Conservation (phyloP, 2,329 filamentous ascomycete species). For the Apiospora rasikravindrae region DNA sequence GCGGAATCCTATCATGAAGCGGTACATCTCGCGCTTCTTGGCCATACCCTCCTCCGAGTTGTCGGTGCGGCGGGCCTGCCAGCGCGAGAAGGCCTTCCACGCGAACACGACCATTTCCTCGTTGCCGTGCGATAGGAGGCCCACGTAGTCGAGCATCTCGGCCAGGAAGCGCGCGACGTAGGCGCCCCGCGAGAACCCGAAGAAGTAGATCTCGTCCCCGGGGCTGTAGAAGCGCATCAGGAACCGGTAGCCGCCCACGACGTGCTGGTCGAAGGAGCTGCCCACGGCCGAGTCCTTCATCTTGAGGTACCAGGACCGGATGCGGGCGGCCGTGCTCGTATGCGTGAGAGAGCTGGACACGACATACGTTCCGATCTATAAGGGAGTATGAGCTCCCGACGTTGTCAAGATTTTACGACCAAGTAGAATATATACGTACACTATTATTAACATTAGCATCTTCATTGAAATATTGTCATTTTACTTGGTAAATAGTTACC, state of each 20-base stretch:
- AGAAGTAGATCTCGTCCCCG: constrained; percentile 71
- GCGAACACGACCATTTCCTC: constrained; percentile 86
- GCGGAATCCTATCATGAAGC: constrained; percentile 79
- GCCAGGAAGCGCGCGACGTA: constrained; percentile 78
- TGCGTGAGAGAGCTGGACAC: constrained; percentile 64
- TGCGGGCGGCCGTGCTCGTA: constrained; percentile 58
- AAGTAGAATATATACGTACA: neutral
- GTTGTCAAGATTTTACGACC: neutral
- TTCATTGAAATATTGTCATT: neutral
- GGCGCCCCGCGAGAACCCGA: constrained; percentile 75
- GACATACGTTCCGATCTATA: constrained; percentile 76
- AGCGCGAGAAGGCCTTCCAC: constrained; percentile 80
- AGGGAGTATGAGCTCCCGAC: constrained; percentile 61
- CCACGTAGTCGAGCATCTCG: constrained; percentile 85
- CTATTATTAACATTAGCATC: neutral
- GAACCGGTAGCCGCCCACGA: constrained; percentile 82
- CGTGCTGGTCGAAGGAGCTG: constrained; percentile 80
- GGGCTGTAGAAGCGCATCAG: constrained; percentile 75
- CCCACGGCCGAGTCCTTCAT: constrained; percentile 82
- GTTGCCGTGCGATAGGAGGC: constrained; percentile 79
- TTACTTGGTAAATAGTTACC: neutral
- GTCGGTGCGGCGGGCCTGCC: constrained; percentile 64
- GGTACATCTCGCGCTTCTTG: constrained; percentile 67
- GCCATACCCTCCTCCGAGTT: constrained; percentile 49
- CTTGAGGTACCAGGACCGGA: constrained; percentile 72